Percentiles rank a stretch among this genome's conserved stretches.
Conservation (phyloP, 2,329 filamentous ascomycete species). For the Aureobasidium sp. region DNA sequence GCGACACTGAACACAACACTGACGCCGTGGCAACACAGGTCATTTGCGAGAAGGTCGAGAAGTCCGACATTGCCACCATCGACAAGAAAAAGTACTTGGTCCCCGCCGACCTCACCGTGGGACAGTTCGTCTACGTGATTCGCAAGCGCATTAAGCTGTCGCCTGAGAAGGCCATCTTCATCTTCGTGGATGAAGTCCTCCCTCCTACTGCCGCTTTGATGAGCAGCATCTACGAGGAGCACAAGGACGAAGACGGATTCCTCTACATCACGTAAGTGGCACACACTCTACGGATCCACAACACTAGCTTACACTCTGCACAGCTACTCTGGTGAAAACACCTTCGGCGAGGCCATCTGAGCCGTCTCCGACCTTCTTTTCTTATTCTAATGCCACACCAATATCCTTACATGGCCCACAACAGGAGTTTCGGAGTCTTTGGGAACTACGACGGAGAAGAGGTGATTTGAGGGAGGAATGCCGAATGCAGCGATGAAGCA, state of each 20-base stretch:
- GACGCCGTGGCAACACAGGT: conserved; percentile 52
- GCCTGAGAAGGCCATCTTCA: conserved; percentile 99
- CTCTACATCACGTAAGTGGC: conserved; percentile 83
- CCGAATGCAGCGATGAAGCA: conserved; percentile 2
- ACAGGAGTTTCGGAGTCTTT: conserved; percentile 14
- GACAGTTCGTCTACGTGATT: conserved; percentile 99
- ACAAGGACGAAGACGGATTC: conserved; percentile 85
- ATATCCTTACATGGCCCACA: conserved; percentile 4
- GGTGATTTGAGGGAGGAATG: conserved; percentile 10
- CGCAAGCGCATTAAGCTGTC: conserved; percentile 99
- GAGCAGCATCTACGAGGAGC: conserved; percentile 99
- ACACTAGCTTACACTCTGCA: conserved; percentile 21
- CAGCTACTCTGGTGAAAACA: conserved; percentile 97
- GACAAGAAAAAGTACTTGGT: conserved; percentile 99
- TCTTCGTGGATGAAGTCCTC: conserved; percentile 98
- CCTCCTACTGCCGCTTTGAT: conserved; percentile 95
- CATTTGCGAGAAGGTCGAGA: conserved; percentile 99
- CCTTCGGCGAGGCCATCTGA: conserved; percentile 61
- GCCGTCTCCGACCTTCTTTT: not conserved
- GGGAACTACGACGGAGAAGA: conserved; percentile 2
- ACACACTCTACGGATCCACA: not conserved
- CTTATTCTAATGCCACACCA: not conserved
- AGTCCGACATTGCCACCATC: conserved; percentile 98
- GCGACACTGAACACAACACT: conserved; percentile 3
- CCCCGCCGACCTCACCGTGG: conserved; percentile 92